Conservation (phyloP, 2,329 filamentous ascomycete genomes). For the Drechslerella dactyloides region DNA sequence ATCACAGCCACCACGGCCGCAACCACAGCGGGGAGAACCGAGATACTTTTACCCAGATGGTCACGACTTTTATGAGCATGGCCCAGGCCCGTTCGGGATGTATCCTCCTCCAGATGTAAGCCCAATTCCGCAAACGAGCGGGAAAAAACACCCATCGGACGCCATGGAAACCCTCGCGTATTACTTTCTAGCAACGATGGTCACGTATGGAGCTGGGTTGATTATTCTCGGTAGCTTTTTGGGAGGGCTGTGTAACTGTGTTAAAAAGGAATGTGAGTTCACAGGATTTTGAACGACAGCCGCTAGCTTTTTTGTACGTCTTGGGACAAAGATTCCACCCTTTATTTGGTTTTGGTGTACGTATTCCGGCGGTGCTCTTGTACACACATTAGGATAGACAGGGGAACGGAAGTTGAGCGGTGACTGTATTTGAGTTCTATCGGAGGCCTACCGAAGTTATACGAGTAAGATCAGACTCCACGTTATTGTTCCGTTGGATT, state of each 20-base stretch:
- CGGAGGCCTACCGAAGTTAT: too few relatives aligned
- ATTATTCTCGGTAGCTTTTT: constrained; percentile 37
- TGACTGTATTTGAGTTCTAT: too few relatives aligned
- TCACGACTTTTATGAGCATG: too few relatives aligned
- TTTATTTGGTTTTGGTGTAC: background rate
- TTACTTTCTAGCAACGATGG: constrained; percentile 31
- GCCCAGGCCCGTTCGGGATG: too few relatives aligned
- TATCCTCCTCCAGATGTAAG: too few relatives aligned
- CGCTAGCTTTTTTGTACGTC: background rate
- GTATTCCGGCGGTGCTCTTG: too few relatives aligned
- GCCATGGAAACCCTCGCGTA: constrained; percentile 17
- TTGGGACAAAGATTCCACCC: background rate
- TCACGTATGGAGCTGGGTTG: constrained; percentile 46
- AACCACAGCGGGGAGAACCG: too few relatives aligned
- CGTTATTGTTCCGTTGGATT: too few relatives aligned
- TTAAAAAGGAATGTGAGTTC: constrained; percentile 42
- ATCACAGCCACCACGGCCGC: background rate
- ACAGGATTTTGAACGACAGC: background rate
- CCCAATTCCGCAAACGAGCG: background rate
- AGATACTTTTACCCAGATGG: too few relatives aligned
- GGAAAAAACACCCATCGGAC: background rate
- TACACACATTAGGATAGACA: too few relatives aligned
- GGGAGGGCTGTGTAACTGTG: constrained; percentile 42
- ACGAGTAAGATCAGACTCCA: too few relatives aligned
- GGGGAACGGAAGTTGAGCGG: too few relatives aligned